Percentiles rank a stretch among this genome's conserved stretches.
These are phyloP conservation scores for Imleria badia DNA, from an alignment of 768 basidiomycete genomes.

Conservation along the genomic window DNA sequence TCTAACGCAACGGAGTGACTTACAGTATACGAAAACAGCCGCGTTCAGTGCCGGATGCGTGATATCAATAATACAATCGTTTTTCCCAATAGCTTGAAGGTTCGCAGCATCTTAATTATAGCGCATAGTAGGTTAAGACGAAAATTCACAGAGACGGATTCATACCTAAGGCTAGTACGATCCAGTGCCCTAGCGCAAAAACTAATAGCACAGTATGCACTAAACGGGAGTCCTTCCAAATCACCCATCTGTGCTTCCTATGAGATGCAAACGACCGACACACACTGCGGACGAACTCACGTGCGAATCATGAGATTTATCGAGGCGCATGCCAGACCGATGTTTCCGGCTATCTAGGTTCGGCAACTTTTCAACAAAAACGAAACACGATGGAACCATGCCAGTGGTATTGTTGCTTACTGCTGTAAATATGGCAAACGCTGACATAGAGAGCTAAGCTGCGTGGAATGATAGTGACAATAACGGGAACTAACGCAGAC, in stretches of 20 bases:
- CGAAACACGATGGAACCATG: not conserved
- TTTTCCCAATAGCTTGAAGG: not conserved
- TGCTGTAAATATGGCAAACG: not conserved
- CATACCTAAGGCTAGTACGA: conserved; percentile 16
- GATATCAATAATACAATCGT: not conserved
- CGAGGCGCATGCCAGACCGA: conserved; percentile 20
- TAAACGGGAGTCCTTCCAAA: conserved; percentile 21
- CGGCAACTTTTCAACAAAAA: not conserved
- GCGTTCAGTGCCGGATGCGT: not conserved
- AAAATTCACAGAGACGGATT: not conserved
- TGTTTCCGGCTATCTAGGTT: conserved; percentile 12
- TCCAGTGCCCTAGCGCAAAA: conserved; percentile 24
- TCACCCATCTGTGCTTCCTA: conserved; percentile 23
- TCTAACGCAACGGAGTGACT: not conserved
- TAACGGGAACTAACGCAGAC: conserved; percentile 20
- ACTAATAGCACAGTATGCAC: conserved; percentile 17
- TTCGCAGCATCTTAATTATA: conserved; percentile 15
- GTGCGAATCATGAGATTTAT: conserved; percentile 31
- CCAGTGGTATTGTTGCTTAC: conserved; percentile 17
- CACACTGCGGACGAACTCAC: conserved; percentile 10
- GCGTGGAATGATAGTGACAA: not conserved
- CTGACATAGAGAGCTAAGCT: conserved; percentile 10
- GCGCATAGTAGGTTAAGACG: not conserved
- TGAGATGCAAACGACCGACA: not conserved
- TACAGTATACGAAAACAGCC: conserved; percentile 20